Conservation (phyloP, 129 eudicot species). For the Flaveria trinervia region DNA sequence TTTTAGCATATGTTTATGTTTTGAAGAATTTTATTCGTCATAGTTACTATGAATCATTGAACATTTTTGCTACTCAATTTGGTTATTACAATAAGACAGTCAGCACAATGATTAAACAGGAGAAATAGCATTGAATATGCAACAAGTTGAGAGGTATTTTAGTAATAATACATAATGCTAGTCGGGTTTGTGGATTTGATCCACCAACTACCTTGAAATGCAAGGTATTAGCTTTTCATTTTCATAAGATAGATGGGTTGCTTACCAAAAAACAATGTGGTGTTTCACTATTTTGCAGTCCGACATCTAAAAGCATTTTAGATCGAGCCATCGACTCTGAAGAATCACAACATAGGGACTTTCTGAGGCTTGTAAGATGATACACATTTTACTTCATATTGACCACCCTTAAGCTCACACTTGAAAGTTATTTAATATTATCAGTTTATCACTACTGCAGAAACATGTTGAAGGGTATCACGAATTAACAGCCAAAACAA, state of each 20-base stretch:
- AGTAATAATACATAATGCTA: neutral
- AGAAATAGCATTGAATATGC: neutral
- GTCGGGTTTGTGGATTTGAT: neutral
- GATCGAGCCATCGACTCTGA: conserved; percentile 76
- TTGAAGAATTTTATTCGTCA: neutral
- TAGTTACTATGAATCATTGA: neutral
- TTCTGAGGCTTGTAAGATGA: conserved; percentile 63
- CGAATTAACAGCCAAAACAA: conserved; percentile 71
- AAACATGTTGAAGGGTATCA: conserved; percentile 80
- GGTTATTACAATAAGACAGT: too few species aligned
- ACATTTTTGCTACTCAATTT: neutral
- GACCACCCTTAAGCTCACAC: conserved; percentile 8
- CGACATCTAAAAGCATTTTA: conserved; percentile 68
- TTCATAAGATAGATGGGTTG: conserved; percentile 1
- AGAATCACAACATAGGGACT: conserved; percentile 60
- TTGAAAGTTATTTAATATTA: conserved; percentile 1
- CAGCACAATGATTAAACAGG: too few species aligned
- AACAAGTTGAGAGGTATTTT: neutral
- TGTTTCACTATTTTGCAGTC: conserved; percentile 42
- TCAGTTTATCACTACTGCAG: conserved; percentile 28
- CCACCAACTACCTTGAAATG: too few species aligned
- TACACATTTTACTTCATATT: conserved; percentile 1
- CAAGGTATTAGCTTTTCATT: neutral
- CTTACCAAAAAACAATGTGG: neutral
- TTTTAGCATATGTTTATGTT: neutral